phyloP scores from a whole-genome alignment of 192 early-diverging fungal species.

The Chytriomyces hyalinus region DNA sequence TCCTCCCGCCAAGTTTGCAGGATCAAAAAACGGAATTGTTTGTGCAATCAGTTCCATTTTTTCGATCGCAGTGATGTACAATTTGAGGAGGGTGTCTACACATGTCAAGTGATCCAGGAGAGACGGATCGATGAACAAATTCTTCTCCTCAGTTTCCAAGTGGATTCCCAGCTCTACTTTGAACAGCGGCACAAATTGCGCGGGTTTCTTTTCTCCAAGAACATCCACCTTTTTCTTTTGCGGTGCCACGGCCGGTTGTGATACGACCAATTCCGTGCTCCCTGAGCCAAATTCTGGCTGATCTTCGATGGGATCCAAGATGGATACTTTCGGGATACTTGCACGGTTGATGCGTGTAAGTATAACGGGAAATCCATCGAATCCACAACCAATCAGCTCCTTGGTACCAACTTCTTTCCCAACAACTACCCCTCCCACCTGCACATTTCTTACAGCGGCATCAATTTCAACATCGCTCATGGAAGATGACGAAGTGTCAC shows the following conservation, averaged over 20 bases:
- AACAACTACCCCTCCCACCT: conserved; percentile 52
- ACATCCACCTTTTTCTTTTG: conserved; percentile 22
- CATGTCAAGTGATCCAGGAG: conserved; percentile 52
- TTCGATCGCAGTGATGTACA: conserved; percentile 54
- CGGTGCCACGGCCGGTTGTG: background rate
- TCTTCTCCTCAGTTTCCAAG: conserved; percentile 20
- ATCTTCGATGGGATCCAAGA: conserved; percentile 50
- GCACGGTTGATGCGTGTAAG: conserved; percentile 36
- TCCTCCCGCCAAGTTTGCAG: conserved; percentile 51
- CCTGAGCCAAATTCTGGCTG: conserved; percentile 5
- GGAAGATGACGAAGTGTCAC: background rate
- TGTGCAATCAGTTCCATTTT: conserved; percentile 52
- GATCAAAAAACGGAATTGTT: conserved; percentile 57
- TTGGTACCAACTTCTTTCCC: conserved; percentile 51
- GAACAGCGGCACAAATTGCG: conserved; percentile 51
- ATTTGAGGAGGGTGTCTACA: conserved; percentile 54
- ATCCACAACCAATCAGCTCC: conserved; percentile 42
- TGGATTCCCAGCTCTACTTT: conserved; percentile 51
- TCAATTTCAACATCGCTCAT: conserved; percentile 13
- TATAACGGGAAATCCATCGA: conserved; percentile 49
- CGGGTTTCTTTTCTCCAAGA: conserved; percentile 1
- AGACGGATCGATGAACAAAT: conserved; percentile 55
- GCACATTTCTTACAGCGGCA: conserved; percentile 16
- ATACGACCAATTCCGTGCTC: background rate
- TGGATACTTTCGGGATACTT: conserved; percentile 31